A percentile compares a stretch with the other conserved stretches of the same genome.
Conservation (phyloP, 2,329 filamentous ascomycete genomes). For the Grosmannia clavigera region DNA sequence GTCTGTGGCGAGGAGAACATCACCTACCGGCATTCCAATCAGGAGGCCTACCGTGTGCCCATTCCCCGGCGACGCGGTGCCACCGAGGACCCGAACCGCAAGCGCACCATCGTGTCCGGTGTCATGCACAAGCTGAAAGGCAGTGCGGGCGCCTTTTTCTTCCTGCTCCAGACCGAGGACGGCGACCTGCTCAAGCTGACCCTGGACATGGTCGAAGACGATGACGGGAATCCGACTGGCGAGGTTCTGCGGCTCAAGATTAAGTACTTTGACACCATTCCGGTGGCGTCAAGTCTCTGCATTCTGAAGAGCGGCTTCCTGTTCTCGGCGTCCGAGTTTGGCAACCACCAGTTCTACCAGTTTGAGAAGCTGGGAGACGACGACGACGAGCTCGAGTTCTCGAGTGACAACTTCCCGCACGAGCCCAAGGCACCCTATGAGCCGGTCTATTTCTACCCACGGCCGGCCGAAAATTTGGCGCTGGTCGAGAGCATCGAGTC, state of each 20-base stretch:
- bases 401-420: constrained; percentile 68
- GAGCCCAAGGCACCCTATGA: constrained; percentile 61
- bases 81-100: constrained; percentile 84
- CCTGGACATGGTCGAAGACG: constrained; percentile 78
- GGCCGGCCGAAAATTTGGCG: constrained; percentile 68
- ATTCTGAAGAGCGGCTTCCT: constrained; percentile 94
- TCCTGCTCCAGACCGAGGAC: constrained; percentile 89
- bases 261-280: constrained; percentile 96
- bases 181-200: constrained; percentile 97
- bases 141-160: constrained; percentile 80
- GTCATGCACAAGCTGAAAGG: constrained; percentile 96
- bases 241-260: constrained; percentile 78
- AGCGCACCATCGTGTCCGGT: constrained; percentile 74
- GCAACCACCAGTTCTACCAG: constrained; percentile 91
- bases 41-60: constrained; percentile 75
- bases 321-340: constrained; percentile 83
- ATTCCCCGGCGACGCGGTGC: constrained; percentile 79
- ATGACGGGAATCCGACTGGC: constrained; percentile 62
- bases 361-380: constrained; percentile 96
- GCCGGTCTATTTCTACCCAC: constrained; percentile 75
- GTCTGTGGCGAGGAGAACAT: constrained; percentile 92
- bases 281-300: constrained; percentile 73
- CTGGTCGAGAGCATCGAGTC: constrained; percentile 76
- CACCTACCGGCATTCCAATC: constrained; percentile 93
- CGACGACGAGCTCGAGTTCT: constrained; percentile 77